These are phyloP conservation scores for Mycena kentingensis DNA, from an alignment of 768 basidiomycete genomes.

Conservation along the genomic window DNA sequence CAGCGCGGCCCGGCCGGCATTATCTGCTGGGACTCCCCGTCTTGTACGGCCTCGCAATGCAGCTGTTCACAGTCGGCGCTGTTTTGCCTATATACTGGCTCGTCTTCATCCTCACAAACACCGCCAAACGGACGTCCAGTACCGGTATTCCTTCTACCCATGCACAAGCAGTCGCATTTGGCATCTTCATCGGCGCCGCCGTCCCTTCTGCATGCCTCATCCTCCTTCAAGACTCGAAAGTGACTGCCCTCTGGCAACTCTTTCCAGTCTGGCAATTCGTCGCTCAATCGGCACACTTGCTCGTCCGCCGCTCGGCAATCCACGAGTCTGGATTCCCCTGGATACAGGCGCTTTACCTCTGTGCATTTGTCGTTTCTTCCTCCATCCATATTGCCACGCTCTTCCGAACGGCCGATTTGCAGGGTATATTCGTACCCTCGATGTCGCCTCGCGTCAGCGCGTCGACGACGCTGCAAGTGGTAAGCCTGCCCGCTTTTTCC, in stretches of 20 bases:
- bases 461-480: constrained; percentile 29
- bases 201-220: constrained; percentile 54
- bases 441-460: constrained; percentile 28
- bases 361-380: constrained; percentile 43
- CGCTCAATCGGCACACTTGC: constrained; percentile 41
- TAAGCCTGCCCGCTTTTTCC: constrained; percentile 23
- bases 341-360: constrained; percentile 42
- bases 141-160: constrained; percentile 44
- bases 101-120: constrained; percentile 43
- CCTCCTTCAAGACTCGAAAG: constrained; percentile 38
- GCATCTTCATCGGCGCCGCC: constrained; percentile 43
- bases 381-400: constrained; percentile 44
- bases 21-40: constrained; percentile 43
- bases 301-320: constrained; percentile 38
- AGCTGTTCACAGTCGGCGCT: constrained; percentile 45
- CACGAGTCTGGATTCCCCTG: constrained; percentile 40
- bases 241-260: constrained; percentile 57
- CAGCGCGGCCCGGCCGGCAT: constrained; percentile 39
- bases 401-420: constrained; percentile 35
- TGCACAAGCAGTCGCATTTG: constrained; percentile 56
- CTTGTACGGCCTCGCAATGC: constrained; percentile 42
- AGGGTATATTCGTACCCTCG: constrained; percentile 41
- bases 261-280: constrained; percentile 52
- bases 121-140: constrained; percentile 25
- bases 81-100: constrained; percentile 52